These are phyloP conservation scores for Fusarium secorum DNA, from an alignment of 2,329 filamentous ascomycete genomes.

Conservation along the genomic window DNA sequence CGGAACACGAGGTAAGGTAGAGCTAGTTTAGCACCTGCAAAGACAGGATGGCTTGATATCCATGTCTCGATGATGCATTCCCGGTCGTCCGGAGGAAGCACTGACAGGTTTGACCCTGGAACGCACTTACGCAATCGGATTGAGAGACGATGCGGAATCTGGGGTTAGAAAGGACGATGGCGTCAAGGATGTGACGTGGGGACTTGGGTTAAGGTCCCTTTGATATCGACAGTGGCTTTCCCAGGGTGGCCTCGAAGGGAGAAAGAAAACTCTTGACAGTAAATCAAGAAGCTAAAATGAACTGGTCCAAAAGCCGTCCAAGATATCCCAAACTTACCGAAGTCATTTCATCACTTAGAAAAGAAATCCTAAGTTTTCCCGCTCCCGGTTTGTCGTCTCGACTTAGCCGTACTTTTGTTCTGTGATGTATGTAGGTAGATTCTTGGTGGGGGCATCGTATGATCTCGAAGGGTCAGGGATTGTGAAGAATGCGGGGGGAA, in stretches of 20 bases:
- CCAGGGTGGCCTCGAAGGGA: neutral
- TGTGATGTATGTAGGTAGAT: neutral
- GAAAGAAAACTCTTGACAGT: neutral
- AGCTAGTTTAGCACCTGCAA: neutral
- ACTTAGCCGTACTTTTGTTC: neutral
- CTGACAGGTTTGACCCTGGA: neutral
- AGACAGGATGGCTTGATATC: neutral
- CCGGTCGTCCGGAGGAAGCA: conserved; percentile 14
- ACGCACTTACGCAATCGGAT: neutral
- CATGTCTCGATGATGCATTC: neutral
- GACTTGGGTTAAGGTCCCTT: neutral
- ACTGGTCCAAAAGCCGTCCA: neutral
- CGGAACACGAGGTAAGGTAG: neutral
- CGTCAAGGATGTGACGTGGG: neutral
- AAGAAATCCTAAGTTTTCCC: rapidly evolving
- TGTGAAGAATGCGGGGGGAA: neutral
- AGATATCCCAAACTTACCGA: rapidly evolving
- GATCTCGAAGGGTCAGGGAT: neutral
- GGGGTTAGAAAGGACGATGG: neutral
- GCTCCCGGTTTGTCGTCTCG: neutral
- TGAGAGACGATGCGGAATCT: neutral
- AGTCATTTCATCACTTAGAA: neutral
- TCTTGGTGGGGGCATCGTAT: neutral
- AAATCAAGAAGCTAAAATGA: rapidly evolving
- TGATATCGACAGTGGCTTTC: neutral